Conservation (phyloP, 352 stramenopile genomes). For the Globisporangium abappressorium region DNA sequence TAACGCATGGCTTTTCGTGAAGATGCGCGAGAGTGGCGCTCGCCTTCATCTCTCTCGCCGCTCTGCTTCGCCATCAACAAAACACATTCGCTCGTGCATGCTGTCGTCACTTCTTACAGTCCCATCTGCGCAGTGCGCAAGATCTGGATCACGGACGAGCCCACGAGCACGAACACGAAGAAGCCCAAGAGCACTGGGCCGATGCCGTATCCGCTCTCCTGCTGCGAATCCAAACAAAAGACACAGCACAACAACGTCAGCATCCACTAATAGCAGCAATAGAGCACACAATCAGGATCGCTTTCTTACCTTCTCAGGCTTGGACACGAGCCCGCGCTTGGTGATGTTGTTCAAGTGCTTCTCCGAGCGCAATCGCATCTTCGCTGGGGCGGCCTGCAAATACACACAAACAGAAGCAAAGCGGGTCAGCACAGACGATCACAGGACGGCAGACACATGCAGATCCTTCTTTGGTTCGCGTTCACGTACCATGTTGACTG, state of each 20-base stretch:
- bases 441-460: not conserved
- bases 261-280: not conserved
- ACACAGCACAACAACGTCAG: not conserved
- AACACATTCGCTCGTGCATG: not conserved
- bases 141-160: constrained; percentile 86
- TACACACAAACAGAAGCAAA: not conserved
- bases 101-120: constrained; percentile 32
- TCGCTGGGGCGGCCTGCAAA: constrained; percentile 58
- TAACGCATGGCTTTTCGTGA: not conserved
- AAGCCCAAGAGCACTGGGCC: constrained; percentile 81
- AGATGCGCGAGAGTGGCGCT: not conserved
- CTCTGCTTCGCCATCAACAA: not conserved
- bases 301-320: constrained; percentile 66
- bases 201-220: constrained; percentile 70
- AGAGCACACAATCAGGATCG: not conserved
- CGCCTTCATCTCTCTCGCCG: not conserved
- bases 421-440: not conserved
- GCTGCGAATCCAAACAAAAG: constrained; percentile 24
- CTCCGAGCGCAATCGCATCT: constrained; percentile 84
- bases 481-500: constrained; percentile 7
- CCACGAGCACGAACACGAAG: constrained; percentile 86
- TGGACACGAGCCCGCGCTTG: constrained; percentile 77
- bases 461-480: not conserved
- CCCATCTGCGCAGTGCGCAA: constrained; percentile 73
- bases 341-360: constrained; percentile 89